phyloP scores from a whole-genome alignment of 1,284 basidiomycete species.

The Coniferiporia sulphurascens region DNA sequence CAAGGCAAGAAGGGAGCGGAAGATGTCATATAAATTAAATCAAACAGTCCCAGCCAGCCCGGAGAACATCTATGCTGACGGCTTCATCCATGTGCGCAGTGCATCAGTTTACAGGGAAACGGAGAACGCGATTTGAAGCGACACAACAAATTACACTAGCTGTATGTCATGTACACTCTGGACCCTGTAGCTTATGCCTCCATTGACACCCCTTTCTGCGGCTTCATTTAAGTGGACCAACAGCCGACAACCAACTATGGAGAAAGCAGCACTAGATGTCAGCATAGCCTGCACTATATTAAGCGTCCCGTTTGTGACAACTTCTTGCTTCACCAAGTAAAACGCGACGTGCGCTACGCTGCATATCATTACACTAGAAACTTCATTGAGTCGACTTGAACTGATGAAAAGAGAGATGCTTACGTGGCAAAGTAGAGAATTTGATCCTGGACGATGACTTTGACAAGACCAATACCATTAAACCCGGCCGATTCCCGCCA shows the following conservation, averaged over 20 bases:
- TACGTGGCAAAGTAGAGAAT: constrained; percentile 1
- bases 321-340: not conserved
- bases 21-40: too few relatives aligned
- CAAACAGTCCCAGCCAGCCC: too few relatives aligned
- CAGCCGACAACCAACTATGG: not conserved
- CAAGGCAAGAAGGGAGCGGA: too few relatives aligned
- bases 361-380: not conserved
- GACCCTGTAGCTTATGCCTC: not conserved
- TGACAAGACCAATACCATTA: not conserved
- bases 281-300: not conserved
- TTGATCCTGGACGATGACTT: not conserved
- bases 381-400: not conserved
- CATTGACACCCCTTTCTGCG: not conserved
- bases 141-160: too few relatives aligned
- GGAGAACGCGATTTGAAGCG: too few relatives aligned
- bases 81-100: too few relatives aligned
- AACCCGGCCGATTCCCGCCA: not conserved
- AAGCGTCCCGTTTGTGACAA: not conserved
- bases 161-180: not conserved
- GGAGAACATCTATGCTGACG: too few relatives aligned
- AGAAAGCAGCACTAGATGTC: not conserved
- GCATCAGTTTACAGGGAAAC: too few relatives aligned
- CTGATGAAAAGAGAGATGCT: not conserved
- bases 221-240: not conserved
- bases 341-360: not conserved